These are phyloP conservation scores for Emergomyces pasteurianus DNA, from an alignment of 2,329 filamentous ascomycete genomes.

Conservation along the genomic window DNA sequence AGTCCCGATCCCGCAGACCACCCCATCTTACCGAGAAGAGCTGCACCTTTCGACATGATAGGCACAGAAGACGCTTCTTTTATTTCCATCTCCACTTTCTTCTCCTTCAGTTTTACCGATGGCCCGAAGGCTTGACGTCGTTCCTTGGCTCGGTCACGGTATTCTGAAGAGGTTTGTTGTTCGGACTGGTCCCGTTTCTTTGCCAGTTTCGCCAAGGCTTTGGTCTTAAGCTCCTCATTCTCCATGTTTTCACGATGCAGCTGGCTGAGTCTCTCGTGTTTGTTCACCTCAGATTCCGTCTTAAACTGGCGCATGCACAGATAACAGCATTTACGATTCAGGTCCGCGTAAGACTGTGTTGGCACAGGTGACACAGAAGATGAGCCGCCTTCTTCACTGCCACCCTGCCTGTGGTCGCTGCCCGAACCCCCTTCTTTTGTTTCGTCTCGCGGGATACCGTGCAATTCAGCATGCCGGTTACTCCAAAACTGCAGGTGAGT, in stretches of 20 bases:
- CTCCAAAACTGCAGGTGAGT: slow-evolving; percentile 62
- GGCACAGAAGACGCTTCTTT: slow-evolving; percentile 19
- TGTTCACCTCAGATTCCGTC: slow-evolving; percentile 41
- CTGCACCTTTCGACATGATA: slow-evolving; percentile 36
- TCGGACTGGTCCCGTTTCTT: slow-evolving; percentile 27
- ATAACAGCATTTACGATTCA: slow-evolving; percentile 46
- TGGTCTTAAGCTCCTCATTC: slow-evolving; percentile 35
- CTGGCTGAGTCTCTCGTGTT: slow-evolving; percentile 48
- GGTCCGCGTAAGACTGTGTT: slow-evolving; percentile 49
- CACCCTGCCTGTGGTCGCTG: slow-evolving; percentile 15
- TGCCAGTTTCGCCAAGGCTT: slow-evolving; percentile 30
- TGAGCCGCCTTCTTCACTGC: slow-evolving; percentile 14
- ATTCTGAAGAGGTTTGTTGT: slow-evolving; percentile 23
- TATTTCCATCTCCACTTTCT: slow-evolving; percentile 21
- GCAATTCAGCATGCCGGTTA: slow-evolving; percentile 56
- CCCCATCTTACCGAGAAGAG: slow-evolving; percentile 40
- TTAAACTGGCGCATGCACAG: slow-evolving; percentile 51
- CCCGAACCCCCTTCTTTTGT: slow-evolving; percentile 13
- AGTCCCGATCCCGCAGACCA: slow-evolving; percentile 38
- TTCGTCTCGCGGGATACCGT: slow-evolving; percentile 35
- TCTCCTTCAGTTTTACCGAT: slow-evolving; percentile 20
- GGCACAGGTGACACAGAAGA: slow-evolving; percentile 24
- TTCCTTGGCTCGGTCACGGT: slow-evolving; percentile 37
- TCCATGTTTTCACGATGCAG: slow-evolving; percentile 45
- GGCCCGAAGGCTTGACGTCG: slow-evolving; percentile 33